Base-by-base conservation (phyloP, 2,329 filamentous ascomycete species). In the Pyrenophora graminea region DNA sequence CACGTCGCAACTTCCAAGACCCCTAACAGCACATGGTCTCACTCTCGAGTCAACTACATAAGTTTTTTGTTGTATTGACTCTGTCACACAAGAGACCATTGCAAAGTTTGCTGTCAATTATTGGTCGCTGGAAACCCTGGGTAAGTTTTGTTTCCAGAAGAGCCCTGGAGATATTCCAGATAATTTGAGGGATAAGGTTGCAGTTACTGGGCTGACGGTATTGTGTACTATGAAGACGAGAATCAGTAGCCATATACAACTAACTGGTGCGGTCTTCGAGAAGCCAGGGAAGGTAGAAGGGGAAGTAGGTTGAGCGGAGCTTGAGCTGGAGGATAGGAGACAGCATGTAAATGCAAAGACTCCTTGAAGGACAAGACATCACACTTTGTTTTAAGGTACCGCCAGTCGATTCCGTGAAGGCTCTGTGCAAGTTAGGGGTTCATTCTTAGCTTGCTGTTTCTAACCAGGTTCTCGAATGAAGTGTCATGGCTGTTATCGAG, bases 61-160 rank as follows among this genome's bases (percentile, higher is more conserved):
- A 60, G 62, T 48, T 62, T 21, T 63, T 61, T 15, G 40, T 64
- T 64, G 62, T 25, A 36, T 64, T 8, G 51, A 64, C 19, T 32
- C 38, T 2, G 39, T 23, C 1, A 56, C 56, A 3, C 62, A 64
- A 17, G 18, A 51, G 6, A 44, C 60, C 3, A 56, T 64, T 25
- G 62, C 62, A 5, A 62, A 60, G 37, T 55, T 64, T 34, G 45
- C 46, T 0, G 53, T 52, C 13, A 63, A 63, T 23, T 38, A 39
- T 13, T 64, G 60, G 60, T 56, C 58, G 1, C 3, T 63, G 17
- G 62, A 55, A 47, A 41, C 59, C 38, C 55, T 64, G 7, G 62
- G 62, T 1, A 60, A 59, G 17, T 56, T 64, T 21, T 42, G 56
- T 19, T 64, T 64, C 37, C 52, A 55, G 27, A 45, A 59, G 44